A percentile compares a stretch with the other conserved stretches of the same genome.
phyloP scores from a whole-genome alignment of 805 yeast genomes.

The Sugiyamaella smithiae region DNA sequence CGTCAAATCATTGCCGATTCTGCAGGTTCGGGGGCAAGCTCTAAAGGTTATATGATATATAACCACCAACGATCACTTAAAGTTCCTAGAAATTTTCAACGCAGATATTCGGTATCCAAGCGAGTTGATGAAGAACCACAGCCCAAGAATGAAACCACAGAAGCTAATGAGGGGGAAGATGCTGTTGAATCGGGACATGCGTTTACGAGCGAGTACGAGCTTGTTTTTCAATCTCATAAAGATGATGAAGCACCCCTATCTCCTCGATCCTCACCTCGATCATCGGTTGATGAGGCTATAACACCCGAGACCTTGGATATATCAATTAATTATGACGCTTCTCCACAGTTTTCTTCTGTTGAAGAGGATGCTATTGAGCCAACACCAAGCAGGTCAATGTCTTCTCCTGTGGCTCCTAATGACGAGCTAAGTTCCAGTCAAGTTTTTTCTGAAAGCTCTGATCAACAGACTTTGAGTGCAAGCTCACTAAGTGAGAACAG shows the following conservation, averaged over 20 bases:
- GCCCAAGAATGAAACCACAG: neutral
- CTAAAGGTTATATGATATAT: conserved; percentile 9
- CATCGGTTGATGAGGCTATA: neutral
- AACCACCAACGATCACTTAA: conserved; percentile 13
- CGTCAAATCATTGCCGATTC: conserved; percentile 16
- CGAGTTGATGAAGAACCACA: neutral
- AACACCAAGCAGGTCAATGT: neutral
- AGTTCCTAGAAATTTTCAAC: neutral
- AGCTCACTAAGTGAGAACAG: neutral
- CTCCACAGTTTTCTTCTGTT: neutral
- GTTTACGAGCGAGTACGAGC: conserved; percentile 6
- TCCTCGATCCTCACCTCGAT: neutral
- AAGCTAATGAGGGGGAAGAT: conserved; percentile 5
- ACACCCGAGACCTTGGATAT: neutral
- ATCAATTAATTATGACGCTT: neutral
- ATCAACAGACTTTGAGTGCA: neutral
- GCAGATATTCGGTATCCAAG: neutral
- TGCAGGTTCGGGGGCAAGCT: neutral
- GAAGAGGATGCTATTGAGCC: neutral
- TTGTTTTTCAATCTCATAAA: neutral
- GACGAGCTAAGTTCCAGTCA: too few species aligned
- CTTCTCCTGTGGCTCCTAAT: too few species aligned
- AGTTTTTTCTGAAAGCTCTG: neutral
- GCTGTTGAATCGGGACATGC: conserved; percentile 13
- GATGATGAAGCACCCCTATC: neutral